These are phyloP conservation scores for Rhynchospora tenuis DNA, from an alignment of 176 grass and related monocot species.

Conservation along the genomic window DNA sequence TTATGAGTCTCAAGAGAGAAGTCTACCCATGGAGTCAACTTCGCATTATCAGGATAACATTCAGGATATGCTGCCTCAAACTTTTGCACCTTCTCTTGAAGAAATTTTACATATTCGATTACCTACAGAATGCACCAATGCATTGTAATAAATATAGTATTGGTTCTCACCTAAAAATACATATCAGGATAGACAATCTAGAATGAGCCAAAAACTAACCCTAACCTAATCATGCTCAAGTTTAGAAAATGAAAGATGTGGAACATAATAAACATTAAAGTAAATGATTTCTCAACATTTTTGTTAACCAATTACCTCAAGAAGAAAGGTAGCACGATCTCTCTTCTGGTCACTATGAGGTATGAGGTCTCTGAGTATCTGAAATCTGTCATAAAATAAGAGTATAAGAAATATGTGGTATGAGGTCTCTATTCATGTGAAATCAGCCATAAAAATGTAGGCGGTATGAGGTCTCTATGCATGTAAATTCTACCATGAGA, in stretches of 20 bases:
- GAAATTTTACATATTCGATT: constrained; percentile 61
- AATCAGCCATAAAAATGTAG: too few relatives aligned
- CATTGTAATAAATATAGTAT: constrained; percentile 9
- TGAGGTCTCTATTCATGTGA: too few relatives aligned
- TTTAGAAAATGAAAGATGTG: not conserved
- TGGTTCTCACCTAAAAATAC: not conserved
- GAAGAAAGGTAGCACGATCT: constrained; percentile 55
- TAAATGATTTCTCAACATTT: not conserved
- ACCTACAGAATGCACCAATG: constrained; percentile 27
- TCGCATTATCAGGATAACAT: constrained; percentile 49
- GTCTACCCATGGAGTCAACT: constrained; percentile 58
- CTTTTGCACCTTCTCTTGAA: constrained; percentile 65
- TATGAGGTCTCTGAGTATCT: constrained; percentile 64
- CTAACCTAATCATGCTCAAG: not conserved
- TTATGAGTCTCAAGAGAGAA: constrained; percentile 2
- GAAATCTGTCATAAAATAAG: constrained; percentile 41
- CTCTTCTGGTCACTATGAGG: constrained; percentile 65
- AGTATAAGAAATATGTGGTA: not conserved
- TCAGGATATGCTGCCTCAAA: constrained; percentile 34
- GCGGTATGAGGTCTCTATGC: too few relatives aligned
- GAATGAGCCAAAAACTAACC: not conserved
- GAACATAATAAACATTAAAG: not conserved
- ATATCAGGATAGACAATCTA: not conserved
- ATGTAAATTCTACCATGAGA: too few relatives aligned
- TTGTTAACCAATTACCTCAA: constrained; percentile 28